phyloP scores from a whole-genome alignment of 2,329 filamentous ascomycete genomes.

The Geoglossum cookeanum region DNA sequence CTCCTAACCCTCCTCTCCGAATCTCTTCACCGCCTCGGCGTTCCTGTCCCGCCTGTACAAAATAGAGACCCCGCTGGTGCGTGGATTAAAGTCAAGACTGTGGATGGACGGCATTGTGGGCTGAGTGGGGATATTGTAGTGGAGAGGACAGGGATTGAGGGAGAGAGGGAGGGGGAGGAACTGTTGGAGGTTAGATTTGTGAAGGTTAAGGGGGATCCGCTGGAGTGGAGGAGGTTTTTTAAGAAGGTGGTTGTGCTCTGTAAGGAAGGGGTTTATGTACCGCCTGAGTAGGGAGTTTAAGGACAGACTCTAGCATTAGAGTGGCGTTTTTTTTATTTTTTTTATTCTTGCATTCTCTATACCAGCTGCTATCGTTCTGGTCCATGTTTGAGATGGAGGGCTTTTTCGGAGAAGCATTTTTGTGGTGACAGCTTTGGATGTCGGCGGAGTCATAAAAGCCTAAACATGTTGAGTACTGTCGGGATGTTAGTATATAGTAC shows the following conservation, averaged over 20 bases:
- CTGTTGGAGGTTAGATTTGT: constrained; percentile 76
- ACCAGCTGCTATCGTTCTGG: not conserved
- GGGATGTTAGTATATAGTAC: not conserved
- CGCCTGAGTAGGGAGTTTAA: constrained; percentile 19
- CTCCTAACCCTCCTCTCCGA: constrained; percentile 65
- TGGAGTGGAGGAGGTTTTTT: constrained; percentile 94
- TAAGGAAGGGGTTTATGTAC: constrained; percentile 61
- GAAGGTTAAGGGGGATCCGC: constrained; percentile 85
- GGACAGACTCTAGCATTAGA: not conserved
- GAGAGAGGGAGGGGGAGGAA: constrained; percentile 31
- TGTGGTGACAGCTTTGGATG: not conserved
- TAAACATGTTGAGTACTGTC: not conserved
- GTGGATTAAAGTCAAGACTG: constrained; percentile 53
- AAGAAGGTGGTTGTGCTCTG: constrained; percentile 84
- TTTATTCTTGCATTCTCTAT: not conserved
- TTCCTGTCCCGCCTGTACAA: constrained; percentile 39
- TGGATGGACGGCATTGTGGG: constrained; percentile 52
- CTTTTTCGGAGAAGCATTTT: not conserved
- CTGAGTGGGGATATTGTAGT: constrained; percentile 59
- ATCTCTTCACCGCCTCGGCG: constrained; percentile 67
- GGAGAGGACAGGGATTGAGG: constrained; percentile 39
- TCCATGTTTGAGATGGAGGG: not conserved
- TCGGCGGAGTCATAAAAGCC: not conserved
- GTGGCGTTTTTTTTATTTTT: not conserved
- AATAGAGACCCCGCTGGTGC: constrained; percentile 20